A percentile compares a stretch with the other conserved stretches of the same genome.
These are phyloP conservation scores for Phragmites australis DNA, from an alignment of 176 grass and related monocot species.

Conservation along the genomic window DNA sequence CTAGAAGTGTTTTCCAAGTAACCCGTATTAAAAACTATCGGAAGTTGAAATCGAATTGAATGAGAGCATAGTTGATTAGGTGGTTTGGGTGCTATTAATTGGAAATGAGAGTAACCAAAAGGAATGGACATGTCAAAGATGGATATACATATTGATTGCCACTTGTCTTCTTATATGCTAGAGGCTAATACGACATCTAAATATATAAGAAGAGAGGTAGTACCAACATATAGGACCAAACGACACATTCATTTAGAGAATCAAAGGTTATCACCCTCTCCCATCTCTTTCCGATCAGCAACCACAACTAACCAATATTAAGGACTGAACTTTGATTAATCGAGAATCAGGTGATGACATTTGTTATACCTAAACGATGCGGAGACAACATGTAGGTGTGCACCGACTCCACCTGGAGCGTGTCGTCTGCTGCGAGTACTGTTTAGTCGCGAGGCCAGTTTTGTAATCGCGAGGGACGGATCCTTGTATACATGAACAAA, in stretches of 20 bases:
- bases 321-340: neutral
- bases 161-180: too few relatives aligned
- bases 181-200: too few relatives aligned
- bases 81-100: too few relatives aligned
- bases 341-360: neutral
- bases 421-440: slow-evolving; percentile 40
- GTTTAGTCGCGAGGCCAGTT: neutral
- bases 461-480: neutral
- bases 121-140: too few relatives aligned
- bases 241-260: neutral
- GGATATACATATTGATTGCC: too few relatives aligned
- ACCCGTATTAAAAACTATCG: too few relatives aligned
- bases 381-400: slow-evolving; percentile 33
- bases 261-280: neutral
- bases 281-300: neutral
- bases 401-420: slow-evolving; percentile 38
- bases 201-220: too few relatives aligned
- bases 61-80: too few relatives aligned
- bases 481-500: neutral
- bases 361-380: slow-evolving; percentile 32
- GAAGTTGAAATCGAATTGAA: too few relatives aligned
- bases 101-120: too few relatives aligned
- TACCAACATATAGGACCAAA: too few relatives aligned
- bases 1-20: too few relatives aligned
- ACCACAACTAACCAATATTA: neutral